Conservation (phyloP, 2,329 filamentous ascomycete genomes). For the Exophiala sideris region DNA sequence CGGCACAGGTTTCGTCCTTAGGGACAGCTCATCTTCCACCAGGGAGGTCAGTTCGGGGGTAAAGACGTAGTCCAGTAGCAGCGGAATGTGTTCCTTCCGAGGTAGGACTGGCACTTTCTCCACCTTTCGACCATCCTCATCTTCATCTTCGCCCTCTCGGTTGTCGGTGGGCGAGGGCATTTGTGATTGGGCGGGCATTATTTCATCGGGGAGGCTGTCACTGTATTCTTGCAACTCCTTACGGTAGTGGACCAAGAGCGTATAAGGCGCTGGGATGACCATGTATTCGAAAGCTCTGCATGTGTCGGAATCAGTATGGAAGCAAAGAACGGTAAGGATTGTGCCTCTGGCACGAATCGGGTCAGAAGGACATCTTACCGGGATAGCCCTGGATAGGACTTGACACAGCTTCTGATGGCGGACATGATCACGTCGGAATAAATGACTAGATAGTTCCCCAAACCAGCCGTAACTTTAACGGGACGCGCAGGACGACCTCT, state of each 20-base stretch:
- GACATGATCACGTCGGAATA: slow-evolving; percentile 1
- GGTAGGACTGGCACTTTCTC: not conserved
- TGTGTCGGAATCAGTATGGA: too few relatives aligned
- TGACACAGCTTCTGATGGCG: not conserved
- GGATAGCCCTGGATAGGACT: not conserved
- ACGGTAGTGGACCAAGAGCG: slow-evolving; percentile 10
- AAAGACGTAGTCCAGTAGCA: slow-evolving; percentile 8
- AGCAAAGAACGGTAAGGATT: too few relatives aligned
- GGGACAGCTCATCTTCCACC: not conserved
- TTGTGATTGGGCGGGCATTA: not conserved
- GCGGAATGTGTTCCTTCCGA: slow-evolving; percentile 4
- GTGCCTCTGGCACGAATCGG: too few relatives aligned
- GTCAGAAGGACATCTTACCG: not conserved
- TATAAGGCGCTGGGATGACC: slow-evolving; percentile 4
- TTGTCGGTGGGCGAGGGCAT: not conserved
- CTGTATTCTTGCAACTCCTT: slow-evolving; percentile 9
- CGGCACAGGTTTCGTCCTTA: not conserved
- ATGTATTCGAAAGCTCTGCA: not conserved
- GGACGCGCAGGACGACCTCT: not conserved
- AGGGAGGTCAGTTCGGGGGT: not conserved
- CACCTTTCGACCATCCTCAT: not conserved
- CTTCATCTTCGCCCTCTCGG: not conserved
- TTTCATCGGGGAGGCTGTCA: slow-evolving; percentile 1
- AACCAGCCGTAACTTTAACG: not conserved
- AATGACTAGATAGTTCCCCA: slow-evolving; percentile 1